phyloP scores from a whole-genome alignment of 2,329 filamentous ascomycete species.

The Cryphonectria japonica region DNA sequence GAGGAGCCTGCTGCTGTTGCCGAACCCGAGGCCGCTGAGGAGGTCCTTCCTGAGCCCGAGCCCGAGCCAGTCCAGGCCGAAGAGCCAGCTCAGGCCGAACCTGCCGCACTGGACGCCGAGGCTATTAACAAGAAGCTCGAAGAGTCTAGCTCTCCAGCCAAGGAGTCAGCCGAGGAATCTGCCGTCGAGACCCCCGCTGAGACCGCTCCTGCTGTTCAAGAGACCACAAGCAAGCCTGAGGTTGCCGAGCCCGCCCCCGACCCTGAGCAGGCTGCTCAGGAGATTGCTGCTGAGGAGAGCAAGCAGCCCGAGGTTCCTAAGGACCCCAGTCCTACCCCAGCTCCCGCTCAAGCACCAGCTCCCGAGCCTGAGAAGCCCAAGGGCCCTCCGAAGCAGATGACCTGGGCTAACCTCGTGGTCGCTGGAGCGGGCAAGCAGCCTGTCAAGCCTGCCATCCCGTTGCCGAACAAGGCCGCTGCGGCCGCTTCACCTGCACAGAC shows the following conservation, averaged over 20 bases:
- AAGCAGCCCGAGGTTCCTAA: constrained; percentile 69
- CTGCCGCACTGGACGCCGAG: constrained; percentile 47
- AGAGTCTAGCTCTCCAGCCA: constrained; percentile 52
- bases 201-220: constrained; percentile 32
- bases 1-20: constrained; percentile 37
- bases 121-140: constrained; percentile 78
- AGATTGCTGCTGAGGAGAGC: constrained; percentile 58
- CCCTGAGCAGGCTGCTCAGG: constrained; percentile 54
- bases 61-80: constrained; percentile 38
- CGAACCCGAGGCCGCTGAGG: constrained; percentile 38
- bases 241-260: constrained; percentile 45
- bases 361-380: constrained; percentile 52
- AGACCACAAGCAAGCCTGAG: constrained; percentile 39
- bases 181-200: constrained; percentile 42
- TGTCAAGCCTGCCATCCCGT: constrained; percentile 44
- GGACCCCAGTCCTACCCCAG: constrained; percentile 61
- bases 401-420: constrained; percentile 75
- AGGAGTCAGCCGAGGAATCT: constrained; percentile 47
- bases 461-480: constrained; percentile 60
- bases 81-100: constrained; percentile 37
- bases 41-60: constrained; percentile 39
- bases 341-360: constrained; percentile 51
- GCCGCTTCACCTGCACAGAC: constrained; percentile 55
- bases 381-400: constrained; percentile 63
- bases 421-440: constrained; percentile 46